Percentiles rank a stretch among this genome's conserved stretches.
phyloP scores from a whole-genome alignment of 768 basidiomycete genomes.

The Boletus bicolor region DNA sequence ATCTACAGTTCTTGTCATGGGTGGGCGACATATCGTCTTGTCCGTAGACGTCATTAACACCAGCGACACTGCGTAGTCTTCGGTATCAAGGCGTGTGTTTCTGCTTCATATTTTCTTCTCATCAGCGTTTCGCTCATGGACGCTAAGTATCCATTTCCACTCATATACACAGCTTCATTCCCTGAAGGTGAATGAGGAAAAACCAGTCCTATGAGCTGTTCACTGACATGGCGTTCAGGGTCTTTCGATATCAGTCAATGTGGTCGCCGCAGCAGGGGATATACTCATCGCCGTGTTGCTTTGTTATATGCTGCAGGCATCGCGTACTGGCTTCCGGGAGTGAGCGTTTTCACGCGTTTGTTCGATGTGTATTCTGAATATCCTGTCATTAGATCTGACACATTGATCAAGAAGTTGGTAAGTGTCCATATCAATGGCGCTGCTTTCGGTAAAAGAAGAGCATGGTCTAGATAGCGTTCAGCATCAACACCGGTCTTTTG shows the following conservation, averaged over 20 bases:
- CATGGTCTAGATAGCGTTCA: conserved; percentile 46
- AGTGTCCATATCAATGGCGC: not conserved
- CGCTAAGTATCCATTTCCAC: conserved; percentile 34
- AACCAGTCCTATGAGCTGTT: not conserved
- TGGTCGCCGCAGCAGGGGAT: conserved; percentile 45
- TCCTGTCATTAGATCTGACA: conserved; percentile 37
- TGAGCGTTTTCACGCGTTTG: not conserved
- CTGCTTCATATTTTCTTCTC: not conserved
- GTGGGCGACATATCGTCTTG: conserved; percentile 17
- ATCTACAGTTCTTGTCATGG: conserved; percentile 13
- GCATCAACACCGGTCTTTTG: conserved; percentile 40
- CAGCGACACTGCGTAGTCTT: conserved; percentile 30
- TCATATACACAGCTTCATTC: conserved; percentile 43
- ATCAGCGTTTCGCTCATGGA: conserved; percentile 3
- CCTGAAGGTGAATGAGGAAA: conserved; percentile 38
- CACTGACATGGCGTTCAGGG: conserved; percentile 12
- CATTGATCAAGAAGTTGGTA: conserved; percentile 46
- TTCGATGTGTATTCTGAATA: not conserved
- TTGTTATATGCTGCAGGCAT: conserved; percentile 42
- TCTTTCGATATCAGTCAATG: conserved; percentile 52
- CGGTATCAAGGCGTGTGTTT: conserved; percentile 34
- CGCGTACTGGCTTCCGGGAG: conserved; percentile 53
- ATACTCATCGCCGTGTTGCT: conserved; percentile 48
- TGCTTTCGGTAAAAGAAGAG: not conserved
- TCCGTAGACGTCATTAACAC: conserved; percentile 1